phyloP scores from a whole-genome alignment of 768 basidiomycete species.

The Gloeopeniophorella convolvens region DNA sequence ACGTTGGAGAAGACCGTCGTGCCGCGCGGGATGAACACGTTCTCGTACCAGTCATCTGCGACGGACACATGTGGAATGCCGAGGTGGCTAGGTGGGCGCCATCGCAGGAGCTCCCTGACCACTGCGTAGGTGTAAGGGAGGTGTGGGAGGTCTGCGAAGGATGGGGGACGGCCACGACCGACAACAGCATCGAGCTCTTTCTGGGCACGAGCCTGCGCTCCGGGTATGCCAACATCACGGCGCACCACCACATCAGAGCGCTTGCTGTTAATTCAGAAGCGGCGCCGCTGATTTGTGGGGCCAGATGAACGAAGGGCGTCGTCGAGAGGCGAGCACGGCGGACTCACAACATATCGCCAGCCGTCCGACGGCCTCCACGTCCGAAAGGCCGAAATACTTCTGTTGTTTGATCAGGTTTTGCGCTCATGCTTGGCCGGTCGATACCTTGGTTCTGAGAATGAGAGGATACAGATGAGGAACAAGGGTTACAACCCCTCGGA shows the following conservation, averaged over 20 bases:
- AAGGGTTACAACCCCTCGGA: background rate
- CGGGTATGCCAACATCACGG: constrained; percentile 36
- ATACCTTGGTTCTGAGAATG: background rate
- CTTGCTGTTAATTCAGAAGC: constrained; percentile 2
- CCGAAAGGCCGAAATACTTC: background rate
- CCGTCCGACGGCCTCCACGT: constrained; percentile 8
- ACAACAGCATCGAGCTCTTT: constrained; percentile 36
- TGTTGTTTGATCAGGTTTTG: background rate
- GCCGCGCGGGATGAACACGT: constrained; percentile 7
- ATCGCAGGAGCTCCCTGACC: constrained; percentile 29
- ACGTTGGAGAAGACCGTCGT: background rate
- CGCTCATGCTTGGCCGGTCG: background rate
- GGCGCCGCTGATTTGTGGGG: background rate
- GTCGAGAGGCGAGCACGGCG: background rate
- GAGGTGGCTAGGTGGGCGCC: constrained; percentile 23
- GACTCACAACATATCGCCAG: constrained; percentile 13
- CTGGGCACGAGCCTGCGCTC: constrained; percentile 33
- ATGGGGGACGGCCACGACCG: constrained; percentile 30
- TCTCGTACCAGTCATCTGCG: background rate
- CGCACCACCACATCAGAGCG: constrained; percentile 29
- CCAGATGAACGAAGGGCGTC: background rate
- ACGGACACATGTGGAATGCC: constrained; percentile 10
- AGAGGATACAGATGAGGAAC: background rate
- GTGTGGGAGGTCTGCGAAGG: constrained; percentile 25
- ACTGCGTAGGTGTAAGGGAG: constrained; percentile 34